A percentile compares a stretch with the other conserved stretches of the same genome.
phyloP scores from a whole-genome alignment of 495 filamentous ascomycete genomes.

The Daldinia bambusicola region DNA sequence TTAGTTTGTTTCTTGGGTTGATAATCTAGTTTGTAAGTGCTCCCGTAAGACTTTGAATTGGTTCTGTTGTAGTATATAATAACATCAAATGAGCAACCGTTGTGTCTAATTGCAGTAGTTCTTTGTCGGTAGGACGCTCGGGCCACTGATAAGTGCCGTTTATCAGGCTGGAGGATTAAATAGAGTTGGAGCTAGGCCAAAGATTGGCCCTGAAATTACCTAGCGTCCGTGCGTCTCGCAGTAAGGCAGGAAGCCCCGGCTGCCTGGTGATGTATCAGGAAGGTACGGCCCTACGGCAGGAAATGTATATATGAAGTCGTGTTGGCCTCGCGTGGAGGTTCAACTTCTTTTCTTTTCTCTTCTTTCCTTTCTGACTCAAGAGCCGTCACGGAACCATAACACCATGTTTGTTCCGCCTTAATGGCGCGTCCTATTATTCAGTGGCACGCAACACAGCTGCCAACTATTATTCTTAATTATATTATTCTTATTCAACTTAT shows the following conservation, averaged over 20 bases:
- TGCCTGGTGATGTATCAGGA: not conserved
- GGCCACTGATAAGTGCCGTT: too few species aligned
- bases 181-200: conserved; percentile 19
- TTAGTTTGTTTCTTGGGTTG: too few species aligned
- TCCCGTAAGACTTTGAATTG: too few species aligned
- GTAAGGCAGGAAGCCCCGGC: not conserved
- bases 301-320: conserved; percentile 4
- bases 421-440: conserved; percentile 49
- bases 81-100: too few species aligned
- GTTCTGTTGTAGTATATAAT: too few species aligned
- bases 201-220: conserved; percentile 26
- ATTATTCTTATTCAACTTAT: conserved; percentile 44
- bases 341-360: not conserved
- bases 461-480: not conserved
- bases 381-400: conserved; percentile 46
- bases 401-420: conserved; percentile 26
- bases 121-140: not conserved
- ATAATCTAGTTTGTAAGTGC: too few species aligned
- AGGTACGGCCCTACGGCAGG: not conserved
- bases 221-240: conserved; percentile 4
- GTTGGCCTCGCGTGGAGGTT: conserved; percentile 19
- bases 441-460: conserved; percentile 45
- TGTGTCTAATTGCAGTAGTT: too few species aligned
- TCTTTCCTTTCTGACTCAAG: conserved; percentile 14
- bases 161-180: not conserved